Percentiles rank a stretch among this genome's conserved stretches.
These are phyloP conservation scores for Botryotinia calthae DNA, from an alignment of 2,329 filamentous ascomycete species.

Conservation along the genomic window DNA sequence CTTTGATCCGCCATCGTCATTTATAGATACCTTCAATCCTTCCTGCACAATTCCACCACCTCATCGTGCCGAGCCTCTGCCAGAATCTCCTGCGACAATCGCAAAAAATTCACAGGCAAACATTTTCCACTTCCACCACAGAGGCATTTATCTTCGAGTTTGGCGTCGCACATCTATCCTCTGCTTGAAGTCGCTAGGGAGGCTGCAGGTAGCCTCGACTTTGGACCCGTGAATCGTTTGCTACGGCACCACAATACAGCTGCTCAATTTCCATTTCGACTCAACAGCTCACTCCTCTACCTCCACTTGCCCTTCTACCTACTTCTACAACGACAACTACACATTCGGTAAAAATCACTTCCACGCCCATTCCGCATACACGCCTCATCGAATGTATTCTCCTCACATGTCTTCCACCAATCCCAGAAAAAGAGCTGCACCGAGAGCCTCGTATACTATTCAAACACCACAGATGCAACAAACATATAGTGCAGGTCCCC, in stretches of 20 bases:
- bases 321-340: neutral
- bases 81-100: slow-evolving; percentile 27
- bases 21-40: slow-evolving; percentile 26
- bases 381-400: slow-evolving; percentile 25
- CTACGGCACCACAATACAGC: slow-evolving; percentile 3
- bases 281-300: neutral
- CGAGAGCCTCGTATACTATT: slow-evolving; percentile 64
- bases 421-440: slow-evolving; percentile 69
- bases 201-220: slow-evolving; percentile 38
- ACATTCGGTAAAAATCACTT: neutral
- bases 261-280: neutral
- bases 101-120: slow-evolving; percentile 20
- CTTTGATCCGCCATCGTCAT: slow-evolving; percentile 22
- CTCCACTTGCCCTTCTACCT: neutral
- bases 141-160: slow-evolving; percentile 22
- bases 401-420: slow-evolving; percentile 44
- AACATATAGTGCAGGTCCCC: slow-evolving; percentile 45
- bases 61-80: slow-evolving; percentile 24
- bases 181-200: slow-evolving; percentile 31
- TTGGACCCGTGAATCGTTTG: slow-evolving; percentile 13
- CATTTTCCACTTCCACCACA: slow-evolving; percentile 3
- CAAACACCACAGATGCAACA: slow-evolving; percentile 53
- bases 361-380: neutral
- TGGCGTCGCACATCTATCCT: slow-evolving; percentile 20
- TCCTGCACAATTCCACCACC: slow-evolving; percentile 24